Conservation (phyloP, 495 filamentous ascomycete species). For the Parathielavia appendiculata region DNA sequence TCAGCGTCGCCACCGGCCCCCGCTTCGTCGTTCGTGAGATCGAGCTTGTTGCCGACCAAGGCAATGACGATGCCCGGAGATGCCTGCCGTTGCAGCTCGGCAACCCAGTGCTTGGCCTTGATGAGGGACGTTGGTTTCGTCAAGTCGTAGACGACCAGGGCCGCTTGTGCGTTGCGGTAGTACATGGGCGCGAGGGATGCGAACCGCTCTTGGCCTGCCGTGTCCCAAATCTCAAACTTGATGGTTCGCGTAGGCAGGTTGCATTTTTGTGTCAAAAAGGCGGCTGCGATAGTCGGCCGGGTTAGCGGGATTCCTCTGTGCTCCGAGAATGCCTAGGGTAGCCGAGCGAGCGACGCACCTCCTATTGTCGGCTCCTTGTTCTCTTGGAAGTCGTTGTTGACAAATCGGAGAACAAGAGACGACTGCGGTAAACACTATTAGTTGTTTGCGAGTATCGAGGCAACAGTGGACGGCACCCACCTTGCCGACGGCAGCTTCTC, state of each 20-base stretch:
- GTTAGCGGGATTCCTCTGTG: conserved; percentile 12
- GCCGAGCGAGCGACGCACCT: conserved; percentile 52
- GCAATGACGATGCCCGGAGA: conserved; percentile 96
- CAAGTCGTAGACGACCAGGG: conserved; percentile 98
- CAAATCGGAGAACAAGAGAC: conserved; percentile 94
- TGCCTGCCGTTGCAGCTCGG: conserved; percentile 95
- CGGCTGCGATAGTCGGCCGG: conserved; percentile 52
- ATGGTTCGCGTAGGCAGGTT: conserved; percentile 92
- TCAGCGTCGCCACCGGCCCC: conserved; percentile 40
- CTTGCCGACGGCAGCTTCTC: conserved; percentile 97
- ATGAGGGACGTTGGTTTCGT: conserved; percentile 92
- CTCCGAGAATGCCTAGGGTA: background rate
- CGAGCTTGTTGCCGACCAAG: conserved; percentile 94
- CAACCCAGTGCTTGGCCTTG: conserved; percentile 98
- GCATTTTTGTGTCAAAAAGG: conserved; percentile 98
- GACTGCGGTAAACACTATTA: conserved; percentile 54
- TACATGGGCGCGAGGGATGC: conserved; percentile 98
- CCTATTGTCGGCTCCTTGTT: conserved; percentile 99
- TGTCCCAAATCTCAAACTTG: conserved; percentile 99
- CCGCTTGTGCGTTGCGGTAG: conserved; percentile 97
- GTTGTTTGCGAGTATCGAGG: conserved; percentile 9
- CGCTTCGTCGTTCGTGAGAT: conserved; percentile 62
- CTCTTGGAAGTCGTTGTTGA: conserved; percentile 99
- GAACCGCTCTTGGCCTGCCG: conserved; percentile 96
- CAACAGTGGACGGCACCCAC: conserved; percentile 40